Evolutionary conservation across 805 yeast genomes (phyloP), one percentile per base, ranked within the genome.

Genomic region (Pichia eremophila): DNA sequence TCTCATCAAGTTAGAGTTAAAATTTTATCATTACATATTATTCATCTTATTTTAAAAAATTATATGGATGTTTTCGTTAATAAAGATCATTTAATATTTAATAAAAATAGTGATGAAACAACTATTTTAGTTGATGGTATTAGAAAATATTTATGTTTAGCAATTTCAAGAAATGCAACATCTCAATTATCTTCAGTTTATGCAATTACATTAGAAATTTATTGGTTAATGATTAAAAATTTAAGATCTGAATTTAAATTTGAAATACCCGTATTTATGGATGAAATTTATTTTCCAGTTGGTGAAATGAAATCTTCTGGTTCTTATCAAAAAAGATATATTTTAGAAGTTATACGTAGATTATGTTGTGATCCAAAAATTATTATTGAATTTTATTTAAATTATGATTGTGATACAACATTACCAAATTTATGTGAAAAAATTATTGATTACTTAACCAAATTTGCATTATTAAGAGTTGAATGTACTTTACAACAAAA

Each of bases 1-100:
- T 84, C 96, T 3, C 96, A 91, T 60, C 84, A 91, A 2, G 88
- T 93, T 54, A 79, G 99, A 58, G 88, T 97, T 1, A 93, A 93
- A 63, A 69, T 93, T 50, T 71, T 95, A 34, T 86, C 98, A 2
- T 72, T 93, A 55, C 95, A 90, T 60, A 77, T 91, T 46, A 79
- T 93, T 48, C 95, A 90, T 62, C 82, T 89, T 46, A 85, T 90
- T 36, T 72, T 93, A 52, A 82, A 81, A 61, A 86, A 89, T 53
- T 93, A 91, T 60, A 82, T 88, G 60, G 88, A 85, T 43, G 79
- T 89, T 11, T 89, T 93, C 62, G 61, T 81, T 45, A 77, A 85
- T 50, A 74, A 70, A 41, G 71, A 74, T 46, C 76, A 81, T 39
- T 74, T 73, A 45, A 68, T 85, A 62, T 67, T 67, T 37, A 72